Conservation (phyloP, 2,329 filamentous ascomycete genomes). For the Elsinoe perseae region DNA sequence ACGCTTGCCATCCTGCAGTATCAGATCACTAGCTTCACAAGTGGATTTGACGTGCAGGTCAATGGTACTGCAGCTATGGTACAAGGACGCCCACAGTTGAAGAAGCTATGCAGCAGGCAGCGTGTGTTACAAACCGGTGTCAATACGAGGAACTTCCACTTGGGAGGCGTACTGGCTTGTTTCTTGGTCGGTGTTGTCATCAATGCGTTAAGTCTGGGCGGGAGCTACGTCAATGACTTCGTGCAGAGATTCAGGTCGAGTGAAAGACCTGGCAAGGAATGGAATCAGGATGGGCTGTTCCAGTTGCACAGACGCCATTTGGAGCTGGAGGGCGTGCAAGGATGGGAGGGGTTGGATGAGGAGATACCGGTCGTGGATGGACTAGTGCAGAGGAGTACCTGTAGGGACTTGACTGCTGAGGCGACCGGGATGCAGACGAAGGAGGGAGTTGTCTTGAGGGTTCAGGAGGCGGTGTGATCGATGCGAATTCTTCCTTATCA, state of each 20-base stretch:
- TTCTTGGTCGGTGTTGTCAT: constrained; percentile 11
- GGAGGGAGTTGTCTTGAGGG: constrained; percentile 1
- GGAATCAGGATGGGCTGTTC: constrained; percentile 12
- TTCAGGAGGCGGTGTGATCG: constrained; percentile 12
- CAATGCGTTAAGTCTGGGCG: constrained; percentile 8
- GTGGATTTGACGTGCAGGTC: neutral
- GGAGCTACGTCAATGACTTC: constrained; percentile 8
- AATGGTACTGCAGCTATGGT: neutral
- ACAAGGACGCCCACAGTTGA: neutral
- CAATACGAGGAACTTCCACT: constrained; percentile 12
- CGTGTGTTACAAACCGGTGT: neutral
- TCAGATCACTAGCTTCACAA: neutral
- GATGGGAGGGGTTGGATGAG: constrained; percentile 9
- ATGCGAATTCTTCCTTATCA: too few relatives aligned
- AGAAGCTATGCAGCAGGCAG: neutral
- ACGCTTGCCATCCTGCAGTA: constrained; percentile 10
- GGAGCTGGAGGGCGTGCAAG: neutral
- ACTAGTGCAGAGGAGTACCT: constrained; percentile 6
- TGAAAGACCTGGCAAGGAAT: constrained; percentile 1
- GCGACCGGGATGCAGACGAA: constrained; percentile 1
- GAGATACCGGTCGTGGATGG: constrained; percentile 9
- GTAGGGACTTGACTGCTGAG: neutral
- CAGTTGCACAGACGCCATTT: constrained; percentile 13
- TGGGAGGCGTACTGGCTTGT: constrained; percentile 8
- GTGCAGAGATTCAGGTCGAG: constrained; percentile 1